Evolutionary conservation across 2,329 filamentous ascomycete species (phyloP).

Genomic region (Cladobotryum protrusum): DNA sequence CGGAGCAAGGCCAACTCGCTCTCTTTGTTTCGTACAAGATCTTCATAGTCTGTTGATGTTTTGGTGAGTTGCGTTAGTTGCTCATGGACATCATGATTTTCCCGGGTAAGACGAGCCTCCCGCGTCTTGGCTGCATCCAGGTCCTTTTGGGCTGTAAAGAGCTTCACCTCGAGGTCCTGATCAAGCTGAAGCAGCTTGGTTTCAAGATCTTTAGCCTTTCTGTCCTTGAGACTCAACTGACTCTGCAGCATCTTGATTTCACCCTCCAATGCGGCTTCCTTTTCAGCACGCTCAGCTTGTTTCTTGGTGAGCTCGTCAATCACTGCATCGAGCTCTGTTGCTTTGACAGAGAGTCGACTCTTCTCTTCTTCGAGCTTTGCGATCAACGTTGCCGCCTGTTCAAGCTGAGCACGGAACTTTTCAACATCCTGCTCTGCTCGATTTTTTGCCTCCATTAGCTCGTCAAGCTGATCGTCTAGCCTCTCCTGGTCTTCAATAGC

Average conservation of each 20-base stretch:
- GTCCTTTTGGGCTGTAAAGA: constrained; percentile 72
- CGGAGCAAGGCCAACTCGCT: constrained; percentile 84
- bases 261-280: constrained; percentile 70
- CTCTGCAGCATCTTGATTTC: constrained; percentile 90
- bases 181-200: constrained; percentile 75
- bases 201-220: constrained; percentile 84
- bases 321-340: constrained; percentile 63
- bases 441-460: constrained; percentile 82
- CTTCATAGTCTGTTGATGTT: constrained; percentile 92
- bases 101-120: constrained; percentile 68
- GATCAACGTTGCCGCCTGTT: constrained; percentile 87
- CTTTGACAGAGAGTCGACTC: constrained; percentile 59
- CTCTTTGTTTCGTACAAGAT: constrained; percentile 87
- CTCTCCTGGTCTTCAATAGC: constrained; percentile 92
- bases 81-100: constrained; percentile 76
- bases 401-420: constrained; percentile 70
- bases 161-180: constrained; percentile 82
- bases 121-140: constrained; percentile 66
- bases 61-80: constrained; percentile 82
- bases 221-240: constrained; percentile 80
- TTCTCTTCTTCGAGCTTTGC: constrained; percentile 82
- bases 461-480: constrained; percentile 88
- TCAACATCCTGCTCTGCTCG: constrained; percentile 80
- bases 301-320: constrained; percentile 64
- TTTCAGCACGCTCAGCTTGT: constrained; percentile 66